Evolutionary conservation across 2,329 filamentous ascomycete genomes (phyloP).

Genomic region (Setomelanomma holmii): DNA sequence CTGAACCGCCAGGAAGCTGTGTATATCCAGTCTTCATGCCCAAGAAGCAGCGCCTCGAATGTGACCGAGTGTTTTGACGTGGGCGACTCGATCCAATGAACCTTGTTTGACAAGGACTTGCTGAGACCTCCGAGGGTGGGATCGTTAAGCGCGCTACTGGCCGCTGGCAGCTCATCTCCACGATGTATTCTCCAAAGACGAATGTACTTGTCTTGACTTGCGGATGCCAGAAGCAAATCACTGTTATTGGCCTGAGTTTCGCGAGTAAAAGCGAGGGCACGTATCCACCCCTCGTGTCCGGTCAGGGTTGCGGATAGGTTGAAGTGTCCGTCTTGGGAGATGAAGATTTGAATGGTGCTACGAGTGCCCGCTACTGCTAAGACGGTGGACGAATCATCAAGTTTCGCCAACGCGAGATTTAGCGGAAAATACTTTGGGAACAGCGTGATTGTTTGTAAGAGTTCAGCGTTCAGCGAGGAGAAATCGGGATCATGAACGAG

Average conservation of each 20-base stretch:
- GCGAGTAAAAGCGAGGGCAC: conserved; percentile 78
- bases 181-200: conserved; percentile 87
- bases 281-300: conserved; percentile 94
- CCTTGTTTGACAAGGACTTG: conserved; percentile 86
- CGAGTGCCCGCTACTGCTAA: conserved; percentile 88
- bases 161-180: conserved; percentile 69
- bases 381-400: conserved; percentile 66
- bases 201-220: conserved; percentile 97
- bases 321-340: conserved; percentile 67
- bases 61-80: conserved; percentile 77
- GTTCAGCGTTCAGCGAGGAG: conserved; percentile 28
- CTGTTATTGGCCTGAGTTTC: conserved; percentile 63
- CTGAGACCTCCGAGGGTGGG: conserved; percentile 67
- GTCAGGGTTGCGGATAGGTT: conserved; percentile 76
- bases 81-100: conserved; percentile 72
- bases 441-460: conserved; percentile 67
- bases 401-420: conserved; percentile 70
- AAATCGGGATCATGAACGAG: conserved; percentile 53
- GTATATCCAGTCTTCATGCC: conserved; percentile 99
- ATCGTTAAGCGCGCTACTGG: conserved; percentile 63
- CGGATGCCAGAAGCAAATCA: conserved; percentile 85
- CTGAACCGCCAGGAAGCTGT: conserved; percentile 75
- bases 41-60: conserved; percentile 91
- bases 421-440: conserved; percentile 84
- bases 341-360: conserved; percentile 80